These are phyloP conservation scores for Botrytis paeoniae DNA, from an alignment of 2,329 filamentous ascomycete species.

Conservation along the genomic window DNA sequence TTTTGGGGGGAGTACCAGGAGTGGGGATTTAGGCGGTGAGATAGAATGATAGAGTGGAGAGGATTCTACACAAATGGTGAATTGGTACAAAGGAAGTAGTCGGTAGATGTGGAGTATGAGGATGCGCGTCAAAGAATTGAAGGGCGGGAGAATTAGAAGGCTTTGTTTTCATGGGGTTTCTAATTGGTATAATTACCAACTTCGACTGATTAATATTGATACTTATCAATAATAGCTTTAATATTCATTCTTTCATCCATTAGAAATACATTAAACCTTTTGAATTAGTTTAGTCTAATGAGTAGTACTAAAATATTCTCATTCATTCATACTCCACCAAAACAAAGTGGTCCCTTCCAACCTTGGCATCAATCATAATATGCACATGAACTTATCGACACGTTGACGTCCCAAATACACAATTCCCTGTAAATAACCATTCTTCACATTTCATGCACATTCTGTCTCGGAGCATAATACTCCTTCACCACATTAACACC, in stretches of 20 bases:
- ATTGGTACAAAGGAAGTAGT: background rate
- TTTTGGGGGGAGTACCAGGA: conserved; percentile 2
- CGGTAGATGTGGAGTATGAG: background rate
- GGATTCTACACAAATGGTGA: background rate
- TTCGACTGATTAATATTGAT: background rate
- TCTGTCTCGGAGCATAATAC: background rate
- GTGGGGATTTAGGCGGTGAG: background rate
- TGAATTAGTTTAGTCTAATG: background rate
- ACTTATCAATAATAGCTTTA: conserved; percentile 1
- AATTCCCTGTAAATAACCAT: fast-evolving
- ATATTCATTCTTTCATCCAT: background rate
- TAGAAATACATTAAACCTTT: background rate
- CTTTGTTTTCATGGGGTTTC: background rate
- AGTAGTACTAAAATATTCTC: background rate
- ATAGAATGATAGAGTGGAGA: background rate
- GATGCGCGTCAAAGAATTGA: background rate
- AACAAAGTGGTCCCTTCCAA: background rate
- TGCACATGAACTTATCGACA: background rate
- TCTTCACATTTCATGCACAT: background rate
- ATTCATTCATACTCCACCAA: background rate
- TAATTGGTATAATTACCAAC: background rate
- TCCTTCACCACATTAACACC: background rate
- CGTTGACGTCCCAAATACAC: background rate
- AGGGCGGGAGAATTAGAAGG: background rate
- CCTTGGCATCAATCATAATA: background rate